Conservation (phyloP, 108 stramenopile species). For the Nitzschia palea region DNA sequence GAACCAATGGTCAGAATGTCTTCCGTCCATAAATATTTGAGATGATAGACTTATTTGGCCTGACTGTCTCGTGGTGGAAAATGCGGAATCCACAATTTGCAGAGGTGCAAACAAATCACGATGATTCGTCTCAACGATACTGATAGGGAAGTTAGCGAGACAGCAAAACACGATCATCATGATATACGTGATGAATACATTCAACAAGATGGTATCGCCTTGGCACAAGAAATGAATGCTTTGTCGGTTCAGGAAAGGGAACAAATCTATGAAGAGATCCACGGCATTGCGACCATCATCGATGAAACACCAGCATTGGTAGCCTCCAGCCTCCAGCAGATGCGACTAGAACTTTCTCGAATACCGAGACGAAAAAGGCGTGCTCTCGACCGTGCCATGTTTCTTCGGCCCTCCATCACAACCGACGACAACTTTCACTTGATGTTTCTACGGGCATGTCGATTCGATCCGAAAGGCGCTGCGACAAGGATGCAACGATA, state of each 20-base stretch:
- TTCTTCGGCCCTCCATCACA: background rate
- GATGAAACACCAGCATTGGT: conserved; percentile 10
- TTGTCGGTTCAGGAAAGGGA: conserved; percentile 25
- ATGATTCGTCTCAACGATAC: background rate
- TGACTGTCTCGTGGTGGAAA: background rate
- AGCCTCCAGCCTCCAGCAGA: background rate
- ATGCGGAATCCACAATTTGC: background rate
- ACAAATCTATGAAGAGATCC: conserved; percentile 20
- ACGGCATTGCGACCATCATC: conserved; percentile 18
- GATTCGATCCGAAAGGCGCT: conserved; percentile 16
- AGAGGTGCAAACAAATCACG: background rate
- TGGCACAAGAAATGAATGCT: conserved; percentile 8
- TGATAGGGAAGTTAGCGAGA: no score
- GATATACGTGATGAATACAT: no score
- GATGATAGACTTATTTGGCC: no score
- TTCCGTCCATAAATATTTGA: no score
- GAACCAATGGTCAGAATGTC: no score
- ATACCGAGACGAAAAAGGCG: background rate
- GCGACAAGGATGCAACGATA: conserved; percentile 10
- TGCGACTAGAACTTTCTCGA: conserved; percentile 3
- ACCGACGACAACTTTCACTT: conserved; percentile 12
- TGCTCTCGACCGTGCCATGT: conserved; percentile 2
- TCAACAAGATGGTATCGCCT: background rate
- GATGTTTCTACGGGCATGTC: conserved; percentile 18
- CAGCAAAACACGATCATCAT: no score